Base-by-base conservation (phyloP, 129 eudicot species). In the Flaveria bidentis region DNA sequence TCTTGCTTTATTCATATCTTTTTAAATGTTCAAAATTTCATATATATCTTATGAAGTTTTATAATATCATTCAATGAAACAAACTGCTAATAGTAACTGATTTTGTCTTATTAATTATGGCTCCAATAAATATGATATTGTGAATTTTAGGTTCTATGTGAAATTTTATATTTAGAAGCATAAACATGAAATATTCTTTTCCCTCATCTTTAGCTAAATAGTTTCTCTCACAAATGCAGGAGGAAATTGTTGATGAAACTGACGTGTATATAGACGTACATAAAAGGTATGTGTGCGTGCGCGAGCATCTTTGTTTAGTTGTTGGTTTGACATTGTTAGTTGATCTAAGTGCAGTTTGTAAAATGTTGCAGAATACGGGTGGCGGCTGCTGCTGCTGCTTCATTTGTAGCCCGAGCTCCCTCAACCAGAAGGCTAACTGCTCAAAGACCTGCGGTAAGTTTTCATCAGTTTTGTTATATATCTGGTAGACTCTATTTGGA, bases 161-260 rank as follows among this genome's bases (percentile, higher is more conserved):
- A 60, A 23, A 12, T 25, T 16, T n/a, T 25, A 0, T 5, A 36
- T 36, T 3, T 4, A 60, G n/a, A 60, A 13, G 66, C 16, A 4
- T 60, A 23, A 5, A 60, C 30, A 5, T 62, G 68, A 28, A 28
- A 62, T 28, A 6, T 16, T 5, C 6, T 63, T 67, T 73, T 52
- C n/a, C 58, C 39, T 2, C 30, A 1, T 3, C 52, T 16, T 65
- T 28, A 20, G 61, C 49, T 79, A 51, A 79, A 51, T 73, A 39
- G 25, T 55, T 79, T 75, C 45, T 26, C 46, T 12, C 52, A 23
- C 18, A 16, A 63, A 41, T 86, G 85, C 87, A 94, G 99, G 99
- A 94, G 90, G 99, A 94, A 77, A 94, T 94, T 80, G 99, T 94
- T 1, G 99, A 94, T 52, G 99, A 94, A 83, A 94, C 99, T 6